phyloP scores from a whole-genome alignment of 169 alveolate species.

The Blepharisma undulans region DNA sequence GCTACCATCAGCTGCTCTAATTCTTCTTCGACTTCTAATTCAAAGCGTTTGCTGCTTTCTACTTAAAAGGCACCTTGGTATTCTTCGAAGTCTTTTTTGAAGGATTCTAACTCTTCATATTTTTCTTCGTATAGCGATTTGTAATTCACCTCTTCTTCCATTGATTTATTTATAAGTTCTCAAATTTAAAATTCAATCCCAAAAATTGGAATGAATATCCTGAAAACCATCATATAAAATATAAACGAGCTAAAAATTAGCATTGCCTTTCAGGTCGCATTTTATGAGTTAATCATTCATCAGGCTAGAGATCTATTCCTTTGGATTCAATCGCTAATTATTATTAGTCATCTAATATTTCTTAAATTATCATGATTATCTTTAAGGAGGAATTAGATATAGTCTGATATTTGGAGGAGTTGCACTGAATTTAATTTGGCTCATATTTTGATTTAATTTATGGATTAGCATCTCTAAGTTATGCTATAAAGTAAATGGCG shows the following conservation, averaged over 20 bases:
- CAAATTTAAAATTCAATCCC: background rate
- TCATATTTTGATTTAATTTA: too few species aligned
- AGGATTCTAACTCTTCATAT: background rate
- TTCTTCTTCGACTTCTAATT: background rate
- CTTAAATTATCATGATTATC: too few species aligned
- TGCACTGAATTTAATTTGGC: too few species aligned
- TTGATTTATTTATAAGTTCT: background rate
- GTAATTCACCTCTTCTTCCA: background rate
- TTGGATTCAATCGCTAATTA: too few species aligned
- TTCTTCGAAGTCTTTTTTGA: background rate
- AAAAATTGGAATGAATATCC: too few species aligned
- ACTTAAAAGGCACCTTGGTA: background rate
- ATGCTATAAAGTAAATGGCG: constrained; percentile 59
- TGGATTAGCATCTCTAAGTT: background rate
- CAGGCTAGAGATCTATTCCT: too few species aligned
- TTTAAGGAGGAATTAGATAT: background rate
- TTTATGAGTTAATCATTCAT: too few species aligned
- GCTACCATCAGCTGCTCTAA: background rate
- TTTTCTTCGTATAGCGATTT: background rate
- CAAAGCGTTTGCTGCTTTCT: background rate
- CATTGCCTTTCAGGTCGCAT: too few species aligned
- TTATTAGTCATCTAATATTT: too few species aligned
- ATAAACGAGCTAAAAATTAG: too few species aligned
- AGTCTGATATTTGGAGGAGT: background rate
- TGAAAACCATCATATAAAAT: too few species aligned